phyloP scores from a whole-genome alignment of 352 stramenopile species.

The Phytophthora pini region DNA sequence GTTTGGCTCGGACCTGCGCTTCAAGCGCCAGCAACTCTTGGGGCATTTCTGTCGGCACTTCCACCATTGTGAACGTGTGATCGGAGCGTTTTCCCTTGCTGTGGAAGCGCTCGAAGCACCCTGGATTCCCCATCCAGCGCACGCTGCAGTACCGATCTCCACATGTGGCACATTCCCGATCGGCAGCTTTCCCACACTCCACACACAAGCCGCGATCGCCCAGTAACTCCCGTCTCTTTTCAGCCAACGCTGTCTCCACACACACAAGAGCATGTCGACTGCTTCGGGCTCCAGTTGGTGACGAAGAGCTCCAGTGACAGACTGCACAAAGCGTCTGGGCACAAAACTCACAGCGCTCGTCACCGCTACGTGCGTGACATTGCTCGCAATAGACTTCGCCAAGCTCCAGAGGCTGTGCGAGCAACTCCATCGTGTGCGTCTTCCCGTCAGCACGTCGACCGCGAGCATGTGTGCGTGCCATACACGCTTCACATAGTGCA shows the following conservation, averaged over 20 bases:
- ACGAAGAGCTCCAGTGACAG: slow-evolving; percentile 51
- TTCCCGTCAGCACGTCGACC: slow-evolving; percentile 41
- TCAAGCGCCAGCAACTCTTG: slow-evolving; percentile 63
- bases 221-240: slow-evolving; percentile 56
- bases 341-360: slow-evolving; percentile 68
- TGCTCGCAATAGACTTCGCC: slow-evolving; percentile 68
- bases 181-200: slow-evolving; percentile 76
- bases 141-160: slow-evolving; percentile 85
- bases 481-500: slow-evolving; percentile 71
- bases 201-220: slow-evolving; percentile 67
- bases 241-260: slow-evolving; percentile 65
- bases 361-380: slow-evolving; percentile 57
- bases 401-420: slow-evolving; percentile 54
- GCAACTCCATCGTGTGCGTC: slow-evolving; percentile 50
- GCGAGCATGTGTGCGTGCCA: slow-evolving; percentile 61
- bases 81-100: slow-evolving; percentile 69
- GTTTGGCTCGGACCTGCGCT: slow-evolving; percentile 60
- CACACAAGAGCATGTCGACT: slow-evolving; percentile 58
- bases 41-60: slow-evolving; percentile 36
- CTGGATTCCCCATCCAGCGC: slow-evolving; percentile 84
- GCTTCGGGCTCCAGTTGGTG: slow-evolving; percentile 21
- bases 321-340: slow-evolving; percentile 56
- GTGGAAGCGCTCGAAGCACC: slow-evolving; percentile 87
- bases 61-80: slow-evolving; percentile 53
- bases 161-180: slow-evolving; percentile 70